Evolutionary conservation across 805 yeast species (phyloP).

Genomic region (Blastobotrys parvus): DNA sequence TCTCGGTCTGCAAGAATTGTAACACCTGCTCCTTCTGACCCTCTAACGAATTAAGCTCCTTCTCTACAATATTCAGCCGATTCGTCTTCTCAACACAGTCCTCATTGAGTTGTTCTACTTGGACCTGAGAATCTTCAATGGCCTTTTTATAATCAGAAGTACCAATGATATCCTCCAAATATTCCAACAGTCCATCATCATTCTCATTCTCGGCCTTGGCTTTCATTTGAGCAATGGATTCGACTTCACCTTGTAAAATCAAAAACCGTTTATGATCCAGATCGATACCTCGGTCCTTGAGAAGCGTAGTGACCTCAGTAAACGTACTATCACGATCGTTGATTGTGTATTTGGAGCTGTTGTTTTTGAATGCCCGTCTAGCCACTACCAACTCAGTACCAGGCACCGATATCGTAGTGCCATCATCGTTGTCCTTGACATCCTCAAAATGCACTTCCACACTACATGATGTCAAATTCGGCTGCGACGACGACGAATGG

Average conservation of each 20-base stretch:
- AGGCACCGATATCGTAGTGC: constrained; percentile 39
- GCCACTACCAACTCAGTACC: constrained; percentile 59
- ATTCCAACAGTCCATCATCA: constrained; percentile 91
- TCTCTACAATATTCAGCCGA: constrained; percentile 70
- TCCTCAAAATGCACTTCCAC: constrained; percentile 86
- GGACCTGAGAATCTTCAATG: constrained; percentile 54
- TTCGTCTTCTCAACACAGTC: constrained; percentile 72
- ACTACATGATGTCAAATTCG: constrained; percentile 62
- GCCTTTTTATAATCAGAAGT: constrained; percentile 73
- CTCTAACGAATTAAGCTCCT: constrained; percentile 60
- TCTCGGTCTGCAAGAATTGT: constrained; percentile 55
- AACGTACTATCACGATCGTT: constrained; percentile 64
- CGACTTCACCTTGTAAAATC: constrained; percentile 97
- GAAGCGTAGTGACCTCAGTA: constrained; percentile 64
- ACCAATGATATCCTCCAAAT: constrained; percentile 94
- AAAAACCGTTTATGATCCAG: constrained; percentile 89
- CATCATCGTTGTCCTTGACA: constrained; percentile 51
- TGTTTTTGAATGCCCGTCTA: constrained; percentile 70
- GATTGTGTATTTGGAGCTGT: constrained; percentile 69
- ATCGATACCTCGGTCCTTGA: constrained; percentile 82
- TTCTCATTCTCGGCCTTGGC: constrained; percentile 88
- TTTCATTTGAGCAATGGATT: constrained; percentile 97
- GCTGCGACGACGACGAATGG: constrained; percentile 75
- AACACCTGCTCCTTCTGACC: constrained; percentile 60
- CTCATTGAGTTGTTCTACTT: constrained; percentile 71